Base-by-base conservation (phyloP, 2,329 filamentous ascomycete genomes). In the Trichoderma gracile region DNA sequence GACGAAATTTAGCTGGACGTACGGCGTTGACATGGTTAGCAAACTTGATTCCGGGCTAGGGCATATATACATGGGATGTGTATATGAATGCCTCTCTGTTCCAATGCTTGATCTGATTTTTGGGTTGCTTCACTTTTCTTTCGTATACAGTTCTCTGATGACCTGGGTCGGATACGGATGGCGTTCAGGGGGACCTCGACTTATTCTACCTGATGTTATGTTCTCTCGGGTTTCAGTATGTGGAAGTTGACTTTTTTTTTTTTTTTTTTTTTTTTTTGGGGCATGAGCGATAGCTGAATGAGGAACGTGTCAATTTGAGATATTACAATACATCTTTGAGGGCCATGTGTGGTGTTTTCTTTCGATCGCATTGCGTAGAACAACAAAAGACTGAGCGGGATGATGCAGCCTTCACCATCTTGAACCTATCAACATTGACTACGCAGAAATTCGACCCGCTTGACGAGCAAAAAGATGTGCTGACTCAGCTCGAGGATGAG, bases 11-110 rank as follows among this genome's bases (percentile, higher is more conserved):
- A 45, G 58, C 47, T 53, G 62, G 45, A 59, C 47, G 23, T 42
- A 27, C 33, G 63, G 63, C 63, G 57, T 65, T 65, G 53, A 45
- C 25, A 42, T 17, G 21, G 52, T 15, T 49, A 33, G 38, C 55
- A 27, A 21, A 5, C 43, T 12, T 43, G 50, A 14, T 54, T 42
- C 54, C 49, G 27, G 27, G n/a, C 30, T 30, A 49, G 61, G 23
- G 30, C 27, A 14, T 33, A 14, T 33, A 14, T n/a, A 33, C 30
- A 33, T 52, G 3, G 30, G 15, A 15, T 33, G 49, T 30, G 33
- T 52, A 7, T 19, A 27, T 50, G n/a, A 21, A 50, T 45, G 21
- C 38, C 15, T 61, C 38, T 52, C 8, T 50, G 12, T 52, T 47
- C 23, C 27, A 47, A 25, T 62, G 40, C 38, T 54, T 43, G 47